phyloP scores from a whole-genome alignment of 331 rosid species.

The Acacia concinna region DNA sequence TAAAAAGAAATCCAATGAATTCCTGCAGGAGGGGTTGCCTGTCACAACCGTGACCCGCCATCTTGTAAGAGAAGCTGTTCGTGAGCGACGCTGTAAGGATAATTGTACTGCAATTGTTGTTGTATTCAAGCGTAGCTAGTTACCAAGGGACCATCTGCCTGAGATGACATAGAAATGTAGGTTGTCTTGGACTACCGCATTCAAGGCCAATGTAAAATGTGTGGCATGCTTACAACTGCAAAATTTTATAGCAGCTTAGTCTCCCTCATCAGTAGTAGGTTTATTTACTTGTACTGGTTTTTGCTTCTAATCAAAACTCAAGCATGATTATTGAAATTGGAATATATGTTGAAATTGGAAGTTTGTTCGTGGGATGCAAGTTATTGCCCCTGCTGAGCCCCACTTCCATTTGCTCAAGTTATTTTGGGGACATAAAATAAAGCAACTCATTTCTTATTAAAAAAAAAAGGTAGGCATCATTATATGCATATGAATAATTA shows the following conservation, averaged over 20 bases:
- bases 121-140: constrained; percentile 55
- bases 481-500: neutral
- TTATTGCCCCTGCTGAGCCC: neutral
- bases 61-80: constrained; percentile 83
- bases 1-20: constrained; percentile 11
- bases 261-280: neutral
- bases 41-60: constrained; percentile 65
- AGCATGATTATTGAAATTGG: constrained; percentile 22
- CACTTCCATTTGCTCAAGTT: neutral
- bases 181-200: constrained; percentile 26
- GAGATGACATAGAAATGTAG: neutral
- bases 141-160: neutral
- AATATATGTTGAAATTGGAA: constrained; percentile 24
- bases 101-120: constrained; percentile 83
- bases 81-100: constrained; percentile 87
- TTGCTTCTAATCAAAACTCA: constrained; percentile 9
- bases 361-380: neutral
- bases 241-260: neutral
- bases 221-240: constrained; percentile 5
- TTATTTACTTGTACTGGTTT: neutral
- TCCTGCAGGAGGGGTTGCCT: constrained; percentile 69
- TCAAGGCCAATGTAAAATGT: constrained; percentile 24
- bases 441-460: neutral
- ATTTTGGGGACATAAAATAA: neutral
- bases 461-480: neutral